Evolutionary conservation across 2,329 filamentous ascomycete genomes (phyloP), one percentile per base, ranked within the genome.

Genomic region (Aureobasidium mangrovei): DNA sequence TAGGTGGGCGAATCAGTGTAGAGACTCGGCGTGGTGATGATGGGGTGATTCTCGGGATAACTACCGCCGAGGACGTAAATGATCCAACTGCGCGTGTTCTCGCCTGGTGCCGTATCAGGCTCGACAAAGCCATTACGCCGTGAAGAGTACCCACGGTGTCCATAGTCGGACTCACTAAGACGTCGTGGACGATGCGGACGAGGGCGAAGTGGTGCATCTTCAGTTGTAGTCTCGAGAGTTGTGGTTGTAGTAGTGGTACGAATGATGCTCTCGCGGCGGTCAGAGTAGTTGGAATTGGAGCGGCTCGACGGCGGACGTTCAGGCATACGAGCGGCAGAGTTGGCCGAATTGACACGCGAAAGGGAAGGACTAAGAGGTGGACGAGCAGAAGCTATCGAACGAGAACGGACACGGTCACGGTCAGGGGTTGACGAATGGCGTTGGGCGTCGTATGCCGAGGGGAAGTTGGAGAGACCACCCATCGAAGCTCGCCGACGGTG

Each of bases 1-100:
- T 86, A 86, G 1, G 83, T 85, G 2, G 83, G 83, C 49, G 83
- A 82, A 67, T 86, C 83, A 18, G 82, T 86, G 64, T 85, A 86
- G 8, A 86, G 72, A 60, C 82, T 85, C 9, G 83, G 83, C 24
- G 83, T 84, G 6, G 82, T 83, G 58, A 86, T 77, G 26, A 84
- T 83, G 26, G 83, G 83, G 64, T 86, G 83, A 60, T 85, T 84
- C 61, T 85, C 82, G 1, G 83, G 82, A 52, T 85, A 79, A 60
- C 83, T 85, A 40, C 83, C 83, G 42, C 83, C 83, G 49, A 86
- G 77, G 7, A 86, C 82, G 63, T 86, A 86, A 52, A 86, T 85
- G 61, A 86, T 77, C 83, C 83, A 86, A 67, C 82, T 86, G 60
- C 83, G 72, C 53, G 80, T 81, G 53, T 73, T 75, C 55, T 72